Evolutionary conservation across 352 stramenopile genomes (phyloP).

Genomic region (Phytophthora cactorum): DNA sequence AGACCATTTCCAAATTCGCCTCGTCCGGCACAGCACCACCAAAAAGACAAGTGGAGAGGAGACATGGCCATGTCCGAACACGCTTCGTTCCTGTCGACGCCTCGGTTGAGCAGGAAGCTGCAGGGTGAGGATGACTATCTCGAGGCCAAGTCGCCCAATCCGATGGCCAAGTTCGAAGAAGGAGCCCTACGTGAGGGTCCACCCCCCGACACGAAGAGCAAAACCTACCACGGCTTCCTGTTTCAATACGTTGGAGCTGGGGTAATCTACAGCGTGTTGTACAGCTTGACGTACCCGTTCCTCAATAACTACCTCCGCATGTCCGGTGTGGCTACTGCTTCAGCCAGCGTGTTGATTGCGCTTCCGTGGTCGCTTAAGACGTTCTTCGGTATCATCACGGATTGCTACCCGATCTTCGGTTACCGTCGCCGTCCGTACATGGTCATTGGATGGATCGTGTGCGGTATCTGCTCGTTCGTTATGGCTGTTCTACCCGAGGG

Average conservation of each 20-base stretch:
- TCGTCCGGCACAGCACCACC: conserved; percentile 22
- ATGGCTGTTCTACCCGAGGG: conserved; percentile 45
- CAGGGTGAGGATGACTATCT: conserved; percentile 31
- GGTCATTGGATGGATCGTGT: conserved; percentile 67
- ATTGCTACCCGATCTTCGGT: conserved; percentile 87
- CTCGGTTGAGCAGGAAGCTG: conserved; percentile 30
- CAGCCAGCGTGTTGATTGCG: conserved; percentile 53
- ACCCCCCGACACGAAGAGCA: conserved; percentile 39
- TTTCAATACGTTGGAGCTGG: conserved; percentile 58
- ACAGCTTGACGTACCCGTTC: conserved; percentile 53
- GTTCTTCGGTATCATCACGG: conserved; percentile 82
- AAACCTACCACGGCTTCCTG: conserved; percentile 48
- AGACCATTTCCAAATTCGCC: conserved; percentile 32
- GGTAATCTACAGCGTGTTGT: conserved; percentile 55
- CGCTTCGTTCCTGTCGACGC: conserved; percentile 29
- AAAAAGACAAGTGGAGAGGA: conserved; percentile 8
- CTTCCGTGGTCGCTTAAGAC: conserved; percentile 86
- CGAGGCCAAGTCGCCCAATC: conserved; percentile 40
- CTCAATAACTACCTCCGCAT: conserved; percentile 65
- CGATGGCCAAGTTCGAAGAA: conserved; percentile 35
- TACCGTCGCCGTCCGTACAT: conserved; percentile 87
- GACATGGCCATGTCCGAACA: conserved; percentile 8
- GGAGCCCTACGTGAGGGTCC: conserved; percentile 52
- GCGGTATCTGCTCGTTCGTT: conserved; percentile 39
- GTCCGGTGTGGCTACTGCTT: conserved; percentile 46